Evolutionary conservation across 176 grass and related monocot genomes (phyloP).

Genomic region (Saccharum officinarum): DNA sequence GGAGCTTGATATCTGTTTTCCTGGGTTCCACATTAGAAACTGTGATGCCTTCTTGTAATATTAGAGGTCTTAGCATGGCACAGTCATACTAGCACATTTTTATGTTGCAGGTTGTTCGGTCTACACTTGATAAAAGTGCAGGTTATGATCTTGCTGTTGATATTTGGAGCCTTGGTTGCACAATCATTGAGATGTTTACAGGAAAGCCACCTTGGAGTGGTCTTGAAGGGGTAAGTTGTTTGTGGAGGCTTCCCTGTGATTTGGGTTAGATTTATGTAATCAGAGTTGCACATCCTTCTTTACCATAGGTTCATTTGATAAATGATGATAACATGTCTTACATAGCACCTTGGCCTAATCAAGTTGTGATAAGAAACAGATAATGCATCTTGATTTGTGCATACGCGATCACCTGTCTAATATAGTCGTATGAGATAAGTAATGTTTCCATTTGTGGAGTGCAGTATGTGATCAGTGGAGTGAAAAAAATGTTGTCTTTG

Average conservation of each 20-base stretch:
- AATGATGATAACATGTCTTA: constrained; percentile 18
- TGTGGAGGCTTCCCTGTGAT: constrained; percentile 27
- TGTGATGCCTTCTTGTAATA: background rate
- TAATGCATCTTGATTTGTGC: constrained; percentile 14
- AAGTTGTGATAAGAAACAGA: constrained; percentile 19
- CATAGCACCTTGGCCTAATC: constrained; percentile 1
- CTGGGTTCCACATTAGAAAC: background rate
- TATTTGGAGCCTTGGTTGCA: constrained; percentile 92
- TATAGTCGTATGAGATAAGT: background rate
- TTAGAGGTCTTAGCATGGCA: constrained; percentile 16
- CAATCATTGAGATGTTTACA: constrained; percentile 94
- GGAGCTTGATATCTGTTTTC: background rate
- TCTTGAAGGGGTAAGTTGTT: constrained; percentile 84
- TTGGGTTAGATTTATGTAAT: constrained; percentile 28
- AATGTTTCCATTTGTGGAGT: background rate
- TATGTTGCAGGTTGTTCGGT: constrained; percentile 75
- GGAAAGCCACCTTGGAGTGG: constrained; percentile 89
- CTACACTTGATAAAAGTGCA: constrained; percentile 71
- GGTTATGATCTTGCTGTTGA: constrained; percentile 88
- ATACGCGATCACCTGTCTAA: background rate
- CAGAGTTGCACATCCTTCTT: background rate
- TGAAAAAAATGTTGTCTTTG: background rate
- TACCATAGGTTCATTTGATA: constrained; percentile 3
- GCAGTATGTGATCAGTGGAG: background rate
- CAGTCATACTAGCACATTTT: constrained; percentile 36